Evolutionary conservation across 2,329 filamentous ascomycete species (phyloP).

Genomic region (Ophiostoma sp.): DNA sequence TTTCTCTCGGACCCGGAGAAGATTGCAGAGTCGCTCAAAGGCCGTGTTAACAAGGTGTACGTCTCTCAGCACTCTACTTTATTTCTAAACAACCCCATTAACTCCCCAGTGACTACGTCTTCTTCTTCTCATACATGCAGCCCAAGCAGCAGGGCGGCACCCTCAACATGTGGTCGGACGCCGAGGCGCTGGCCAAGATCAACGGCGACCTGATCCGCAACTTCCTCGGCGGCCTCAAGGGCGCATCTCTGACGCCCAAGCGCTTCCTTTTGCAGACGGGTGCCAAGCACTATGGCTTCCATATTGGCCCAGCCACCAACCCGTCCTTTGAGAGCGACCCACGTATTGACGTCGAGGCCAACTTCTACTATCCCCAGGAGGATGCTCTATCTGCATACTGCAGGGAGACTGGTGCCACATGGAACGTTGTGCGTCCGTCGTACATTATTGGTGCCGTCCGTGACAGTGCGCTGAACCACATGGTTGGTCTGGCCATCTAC

Average conservation of each 20-base stretch:
- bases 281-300: constrained; percentile 54
- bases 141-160: constrained; percentile 37
- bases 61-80: background rate
- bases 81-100: background rate
- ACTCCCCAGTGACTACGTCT: constrained; percentile 42
- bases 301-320: constrained; percentile 46
- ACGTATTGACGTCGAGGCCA: constrained; percentile 44
- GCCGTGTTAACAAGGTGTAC: constrained; percentile 11
- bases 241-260: constrained; percentile 37
- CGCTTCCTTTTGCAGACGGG: constrained; percentile 53
- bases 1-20: constrained; percentile 36
- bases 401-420: constrained; percentile 39
- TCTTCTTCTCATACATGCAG: constrained; percentile 58
- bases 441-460: constrained; percentile 51
- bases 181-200: constrained; percentile 50
- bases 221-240: constrained; percentile 48
- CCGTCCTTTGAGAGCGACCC: constrained; percentile 50
- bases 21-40: constrained; percentile 30
- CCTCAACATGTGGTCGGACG: constrained; percentile 48
- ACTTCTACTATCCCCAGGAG: constrained; percentile 59
- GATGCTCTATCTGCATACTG: constrained; percentile 49
- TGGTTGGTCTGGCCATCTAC: constrained; percentile 51
- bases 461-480: constrained; percentile 52
- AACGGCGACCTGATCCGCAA: constrained; percentile 49
- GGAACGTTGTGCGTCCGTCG: constrained; percentile 50